These are phyloP conservation scores for Massariosphaeria phaeospora DNA, from an alignment of 495 filamentous ascomycete species.

Conservation along the genomic window DNA sequence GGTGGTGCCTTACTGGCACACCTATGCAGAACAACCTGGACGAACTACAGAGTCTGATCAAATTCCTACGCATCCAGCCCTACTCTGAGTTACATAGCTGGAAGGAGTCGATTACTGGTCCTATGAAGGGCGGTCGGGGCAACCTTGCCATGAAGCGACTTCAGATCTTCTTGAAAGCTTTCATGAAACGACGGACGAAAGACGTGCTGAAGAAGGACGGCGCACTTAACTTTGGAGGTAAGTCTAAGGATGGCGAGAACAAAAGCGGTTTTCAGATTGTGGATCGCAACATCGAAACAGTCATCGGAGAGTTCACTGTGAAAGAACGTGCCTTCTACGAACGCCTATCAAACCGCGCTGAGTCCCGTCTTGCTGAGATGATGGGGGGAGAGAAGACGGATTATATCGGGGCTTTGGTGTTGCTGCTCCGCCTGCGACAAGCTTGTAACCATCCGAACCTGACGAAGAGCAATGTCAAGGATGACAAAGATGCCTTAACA, in stretches of 20 bases:
- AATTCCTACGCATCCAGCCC: conserved; percentile 87
- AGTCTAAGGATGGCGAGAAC: conserved; percentile 48
- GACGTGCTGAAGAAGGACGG: conserved; percentile 84
- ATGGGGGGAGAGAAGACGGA: conserved; percentile 68
- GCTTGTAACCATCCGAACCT: conserved; percentile 91
- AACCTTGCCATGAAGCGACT: conserved; percentile 84
- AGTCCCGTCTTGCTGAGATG: conserved; percentile 81
- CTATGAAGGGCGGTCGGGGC: conserved; percentile 79
- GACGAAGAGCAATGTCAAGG: conserved; percentile 74
- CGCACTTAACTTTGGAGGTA: conserved; percentile 65
- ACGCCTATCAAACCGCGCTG: conserved; percentile 73
- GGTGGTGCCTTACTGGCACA: conserved; percentile 95
- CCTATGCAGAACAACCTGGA: conserved; percentile 99
- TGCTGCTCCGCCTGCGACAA: conserved; percentile 83
- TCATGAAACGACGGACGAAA: conserved; percentile 96
- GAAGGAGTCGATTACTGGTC: conserved; percentile 81
- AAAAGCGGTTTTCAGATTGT: conserved; percentile 72
- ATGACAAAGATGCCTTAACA: conserved; percentile 77
- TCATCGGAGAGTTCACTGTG: conserved; percentile 71
- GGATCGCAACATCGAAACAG: conserved; percentile 75
- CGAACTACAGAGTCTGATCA: conserved; percentile 87
- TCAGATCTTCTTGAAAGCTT: conserved; percentile 74
- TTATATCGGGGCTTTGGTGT: conserved; percentile 78
- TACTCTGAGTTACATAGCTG: conserved; percentile 76
- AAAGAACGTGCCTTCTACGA: conserved; percentile 82